These are phyloP conservation scores for Backusella tarrabulga DNA, from an alignment of 192 early-diverging fungal genomes.

Conservation along the genomic window DNA sequence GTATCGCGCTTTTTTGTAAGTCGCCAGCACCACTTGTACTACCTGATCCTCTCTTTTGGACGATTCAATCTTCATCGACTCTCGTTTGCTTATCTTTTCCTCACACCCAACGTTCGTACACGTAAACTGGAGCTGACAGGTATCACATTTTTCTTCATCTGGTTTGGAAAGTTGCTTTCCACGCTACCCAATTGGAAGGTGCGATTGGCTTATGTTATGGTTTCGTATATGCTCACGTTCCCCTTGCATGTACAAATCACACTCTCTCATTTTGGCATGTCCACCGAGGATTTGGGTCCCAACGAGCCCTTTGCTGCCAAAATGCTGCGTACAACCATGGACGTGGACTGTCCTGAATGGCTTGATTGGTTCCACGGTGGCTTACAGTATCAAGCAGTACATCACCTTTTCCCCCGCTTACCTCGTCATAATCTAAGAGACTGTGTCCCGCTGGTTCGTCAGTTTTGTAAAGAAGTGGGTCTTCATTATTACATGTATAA, in stretches of 20 bases:
- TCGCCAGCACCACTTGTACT: constrained; percentile 86
- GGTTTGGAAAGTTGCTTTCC: constrained; percentile 74
- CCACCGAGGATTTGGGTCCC: constrained; percentile 65
- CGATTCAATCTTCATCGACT: constrained; percentile 88
- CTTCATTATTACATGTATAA: constrained; percentile 77
- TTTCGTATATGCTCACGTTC: constrained; percentile 82
- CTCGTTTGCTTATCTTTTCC: constrained; percentile 67
- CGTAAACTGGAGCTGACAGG: constrained; percentile 73
- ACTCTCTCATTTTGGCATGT: constrained; percentile 96
- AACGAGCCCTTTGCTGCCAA: constrained; percentile 82
- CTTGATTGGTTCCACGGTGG: constrained; percentile 98
- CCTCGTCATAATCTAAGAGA: constrained; percentile 85
- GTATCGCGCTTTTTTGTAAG: constrained; percentile 74
- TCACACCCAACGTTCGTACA: constrained; percentile 65
- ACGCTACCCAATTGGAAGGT: constrained; percentile 65
- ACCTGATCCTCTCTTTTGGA: constrained; percentile 84
- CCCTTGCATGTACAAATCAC: constrained; percentile 96
- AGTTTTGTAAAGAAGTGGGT: constrained; percentile 74
- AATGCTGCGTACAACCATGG: constrained; percentile 92
- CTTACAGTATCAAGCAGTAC: constrained; percentile 93
- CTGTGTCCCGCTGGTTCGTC: constrained; percentile 68
- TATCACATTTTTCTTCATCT: constrained; percentile 73
- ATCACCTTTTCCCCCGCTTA: constrained; percentile 93
- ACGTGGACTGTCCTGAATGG: constrained; percentile 91
- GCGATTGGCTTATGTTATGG: constrained; percentile 62